A percentile compares a stretch with the other conserved stretches of the same genome.
Conservation (phyloP, 768 basidiomycete species). For the Boletus bicolor region DNA sequence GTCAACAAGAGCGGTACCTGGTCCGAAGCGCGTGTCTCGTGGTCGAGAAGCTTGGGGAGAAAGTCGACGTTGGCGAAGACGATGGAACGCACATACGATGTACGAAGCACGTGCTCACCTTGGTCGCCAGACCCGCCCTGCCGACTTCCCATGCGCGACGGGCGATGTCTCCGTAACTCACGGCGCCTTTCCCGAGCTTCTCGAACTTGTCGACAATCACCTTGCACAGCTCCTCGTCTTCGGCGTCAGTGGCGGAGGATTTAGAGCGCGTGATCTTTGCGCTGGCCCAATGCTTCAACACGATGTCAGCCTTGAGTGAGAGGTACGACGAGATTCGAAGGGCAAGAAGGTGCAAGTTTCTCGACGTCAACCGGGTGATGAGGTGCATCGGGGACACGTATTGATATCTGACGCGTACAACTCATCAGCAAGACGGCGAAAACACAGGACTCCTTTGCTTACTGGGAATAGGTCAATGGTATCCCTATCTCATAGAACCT, state of each 20-base stretch:
- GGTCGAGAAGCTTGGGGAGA: slow-evolving; percentile 70
- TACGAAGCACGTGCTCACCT: slow-evolving; percentile 44
- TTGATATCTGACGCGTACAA: slow-evolving; percentile 56
- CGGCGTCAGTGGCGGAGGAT: slow-evolving; percentile 54
- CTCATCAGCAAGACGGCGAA: slow-evolving; percentile 1
- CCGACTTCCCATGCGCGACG: slow-evolving; percentile 91
- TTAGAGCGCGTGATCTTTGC: slow-evolving; percentile 82
- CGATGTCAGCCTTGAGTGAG: slow-evolving; percentile 76
- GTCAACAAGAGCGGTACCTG: slow-evolving; percentile 89
- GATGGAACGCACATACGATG: neutral
- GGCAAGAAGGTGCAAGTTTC: slow-evolving; percentile 88
- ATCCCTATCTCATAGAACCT: slow-evolving; percentile 91
- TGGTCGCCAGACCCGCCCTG: slow-evolving; percentile 73
- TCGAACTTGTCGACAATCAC: slow-evolving; percentile 90
- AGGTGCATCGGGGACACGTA: slow-evolving; percentile 78
- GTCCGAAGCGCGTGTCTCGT: slow-evolving; percentile 83
- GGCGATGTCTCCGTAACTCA: slow-evolving; percentile 94
- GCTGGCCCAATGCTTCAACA: slow-evolving; percentile 94
- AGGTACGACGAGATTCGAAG: slow-evolving; percentile 86
- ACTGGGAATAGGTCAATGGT: slow-evolving; percentile 91
- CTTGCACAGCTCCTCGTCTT: slow-evolving; percentile 76
- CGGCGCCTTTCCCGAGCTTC: slow-evolving; percentile 69
- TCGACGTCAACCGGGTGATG: slow-evolving; percentile 76
- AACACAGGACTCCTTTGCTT: slow-evolving; percentile 24
- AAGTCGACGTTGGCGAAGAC: neutral